These are phyloP conservation scores for Pseudohalonectria lignicola DNA, from an alignment of 2,329 filamentous ascomycete genomes.

Conservation along the genomic window DNA sequence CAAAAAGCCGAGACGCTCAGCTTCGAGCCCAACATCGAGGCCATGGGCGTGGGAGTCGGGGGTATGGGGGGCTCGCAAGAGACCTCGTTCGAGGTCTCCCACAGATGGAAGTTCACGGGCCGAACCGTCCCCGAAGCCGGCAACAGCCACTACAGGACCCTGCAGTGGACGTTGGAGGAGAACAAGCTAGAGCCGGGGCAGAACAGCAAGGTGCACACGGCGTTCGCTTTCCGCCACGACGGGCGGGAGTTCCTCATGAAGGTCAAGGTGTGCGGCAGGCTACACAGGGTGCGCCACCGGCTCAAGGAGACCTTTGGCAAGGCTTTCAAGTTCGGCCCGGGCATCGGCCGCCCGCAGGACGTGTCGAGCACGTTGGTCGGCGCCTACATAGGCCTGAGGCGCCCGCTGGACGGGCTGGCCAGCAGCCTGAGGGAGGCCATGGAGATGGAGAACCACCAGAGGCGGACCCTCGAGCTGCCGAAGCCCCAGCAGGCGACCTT, in stretches of 20 bases:
- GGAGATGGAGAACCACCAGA: too few species aligned
- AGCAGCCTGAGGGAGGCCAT: too few species aligned
- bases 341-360: too few species aligned
- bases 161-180: slow-evolving; percentile 9
- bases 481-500: too few species aligned
- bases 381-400: too few species aligned
- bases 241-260: slow-evolving; percentile 6
- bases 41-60: background rate
- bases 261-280: slow-evolving; percentile 7
- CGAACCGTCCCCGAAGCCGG: background rate
- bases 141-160: slow-evolving; percentile 6
- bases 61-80: background rate
- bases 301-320: too few species aligned
- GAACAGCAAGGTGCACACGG: slow-evolving; percentile 6
- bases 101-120: background rate
- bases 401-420: too few species aligned
- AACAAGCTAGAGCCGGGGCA: slow-evolving; percentile 7
- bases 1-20: background rate
- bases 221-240: slow-evolving; percentile 8
- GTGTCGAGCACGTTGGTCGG: too few species aligned
- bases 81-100: background rate
- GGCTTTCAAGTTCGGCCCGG: too few species aligned
- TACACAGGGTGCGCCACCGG: slow-evolving; percentile 3
- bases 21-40: background rate
- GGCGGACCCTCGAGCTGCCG: too few species aligned